Evolutionary conservation across 208 protist genomes (phyloP).

Genomic region (Perkinsela sp.): DNA sequence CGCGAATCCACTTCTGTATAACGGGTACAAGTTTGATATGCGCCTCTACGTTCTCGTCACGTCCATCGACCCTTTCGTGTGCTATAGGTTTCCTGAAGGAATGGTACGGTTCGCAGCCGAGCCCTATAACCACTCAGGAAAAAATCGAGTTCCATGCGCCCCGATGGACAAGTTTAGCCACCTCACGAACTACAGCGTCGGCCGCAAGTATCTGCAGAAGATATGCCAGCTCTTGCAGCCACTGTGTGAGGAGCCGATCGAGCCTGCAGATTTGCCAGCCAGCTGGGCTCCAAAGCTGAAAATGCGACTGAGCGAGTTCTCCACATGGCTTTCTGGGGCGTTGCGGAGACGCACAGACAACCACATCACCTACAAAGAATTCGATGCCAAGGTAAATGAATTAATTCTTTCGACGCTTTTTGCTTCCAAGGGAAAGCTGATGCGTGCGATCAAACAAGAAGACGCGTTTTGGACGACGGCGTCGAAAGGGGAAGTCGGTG

Average conservation of each 20-base stretch:
- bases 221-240: slow-evolving; percentile 32
- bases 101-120: slow-evolving; percentile 51
- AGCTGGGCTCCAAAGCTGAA: slow-evolving; percentile 12
- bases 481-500: background rate
- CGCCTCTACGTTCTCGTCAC: slow-evolving; percentile 67
- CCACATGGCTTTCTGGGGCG: slow-evolving; percentile 15
- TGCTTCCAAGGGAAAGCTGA: background rate
- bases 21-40: slow-evolving; percentile 69
- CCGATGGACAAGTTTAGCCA: slow-evolving; percentile 19
- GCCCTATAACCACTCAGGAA: slow-evolving; percentile 10
- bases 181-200: slow-evolving; percentile 70
- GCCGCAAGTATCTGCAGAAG: slow-evolving; percentile 24
- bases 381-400: background rate
- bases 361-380: slow-evolving; percentile 11
- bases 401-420: background rate
- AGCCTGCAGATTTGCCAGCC: slow-evolving; percentile 32
- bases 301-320: slow-evolving; percentile 9
- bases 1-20: slow-evolving; percentile 25
- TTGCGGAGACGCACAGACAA: slow-evolving; percentile 27
- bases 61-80: slow-evolving; percentile 28
- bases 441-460: background rate
- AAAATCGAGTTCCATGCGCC: background rate
- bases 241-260: slow-evolving; percentile 6
- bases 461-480: background rate
- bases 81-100: slow-evolving; percentile 53